phyloP scores from a whole-genome alignment of 768 basidiomycete species.

The Auriscalpium microsporum region DNA sequence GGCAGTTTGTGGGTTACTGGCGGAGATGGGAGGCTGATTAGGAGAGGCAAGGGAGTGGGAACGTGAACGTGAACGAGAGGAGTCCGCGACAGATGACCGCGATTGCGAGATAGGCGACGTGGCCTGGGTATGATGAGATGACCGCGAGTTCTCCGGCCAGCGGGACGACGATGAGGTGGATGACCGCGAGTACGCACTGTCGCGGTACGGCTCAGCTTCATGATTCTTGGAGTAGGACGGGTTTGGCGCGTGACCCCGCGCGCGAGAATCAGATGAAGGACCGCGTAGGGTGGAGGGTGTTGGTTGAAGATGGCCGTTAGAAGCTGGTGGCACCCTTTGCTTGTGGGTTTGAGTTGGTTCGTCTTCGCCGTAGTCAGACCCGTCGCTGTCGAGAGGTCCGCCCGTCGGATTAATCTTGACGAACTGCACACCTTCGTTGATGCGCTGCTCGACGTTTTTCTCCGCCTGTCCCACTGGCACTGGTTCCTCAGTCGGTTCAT shows the following conservation, averaged over 20 bases:
- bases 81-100: constrained; percentile 35
- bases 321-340: constrained; percentile 4
- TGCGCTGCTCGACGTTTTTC: constrained; percentile 29
- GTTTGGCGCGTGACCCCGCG: constrained; percentile 3
- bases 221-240: not conserved
- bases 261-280: not conserved
- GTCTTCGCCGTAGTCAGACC: constrained; percentile 42
- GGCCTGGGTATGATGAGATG: constrained; percentile 2
- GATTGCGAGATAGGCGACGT: constrained; percentile 4
- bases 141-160: constrained; percentile 3
- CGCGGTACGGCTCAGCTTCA: constrained; percentile 14
- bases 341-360: not conserved
- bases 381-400: constrained; percentile 47
- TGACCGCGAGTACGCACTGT: constrained; percentile 22
- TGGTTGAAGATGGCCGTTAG: constrained; percentile 16
- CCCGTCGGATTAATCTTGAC: constrained; percentile 36
- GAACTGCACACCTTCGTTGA: constrained; percentile 18
- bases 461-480: constrained; percentile 21
- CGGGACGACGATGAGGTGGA: constrained; percentile 20
- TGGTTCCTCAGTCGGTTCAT: constrained; percentile 15
- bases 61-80: constrained; percentile 35
- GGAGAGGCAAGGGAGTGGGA: constrained; percentile 47
- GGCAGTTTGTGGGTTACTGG: constrained; percentile 70
- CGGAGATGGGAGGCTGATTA: constrained; percentile 68
- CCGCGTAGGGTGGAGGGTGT: constrained; percentile 9